A percentile compares a stretch with the other conserved stretches of the same genome.
phyloP scores from a whole-genome alignment of 371 early-diverging fungal genomes.

The Chytridium lagenaria region DNA sequence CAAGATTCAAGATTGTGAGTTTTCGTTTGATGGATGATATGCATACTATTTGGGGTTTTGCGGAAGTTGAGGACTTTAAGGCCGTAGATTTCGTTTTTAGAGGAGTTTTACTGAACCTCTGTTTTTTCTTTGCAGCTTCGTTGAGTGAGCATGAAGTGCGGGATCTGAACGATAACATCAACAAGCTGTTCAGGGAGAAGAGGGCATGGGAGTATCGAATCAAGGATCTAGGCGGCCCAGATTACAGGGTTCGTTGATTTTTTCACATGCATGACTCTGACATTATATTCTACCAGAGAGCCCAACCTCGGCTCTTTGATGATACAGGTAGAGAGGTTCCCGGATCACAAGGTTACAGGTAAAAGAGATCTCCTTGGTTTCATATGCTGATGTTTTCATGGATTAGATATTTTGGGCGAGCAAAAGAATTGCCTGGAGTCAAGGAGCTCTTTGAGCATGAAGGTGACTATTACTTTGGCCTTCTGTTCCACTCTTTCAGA shows the following conservation, averaged over 20 bases:
- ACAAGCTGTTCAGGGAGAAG: slow-evolving; percentile 90
- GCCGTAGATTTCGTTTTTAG: slow-evolving; percentile 20
- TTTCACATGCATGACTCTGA: background rate
- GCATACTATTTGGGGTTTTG: background rate
- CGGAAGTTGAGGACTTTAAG: too few species aligned
- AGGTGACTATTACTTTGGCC: slow-evolving; percentile 29
- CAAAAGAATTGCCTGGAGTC: slow-evolving; percentile 93
- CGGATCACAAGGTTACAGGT: slow-evolving; percentile 92
- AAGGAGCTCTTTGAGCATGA: slow-evolving; percentile 84
- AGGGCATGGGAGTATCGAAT: slow-evolving; percentile 92
- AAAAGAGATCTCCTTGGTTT: slow-evolving; percentile 28
- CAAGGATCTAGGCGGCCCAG: slow-evolving; percentile 91
- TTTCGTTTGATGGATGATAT: background rate
- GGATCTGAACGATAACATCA: slow-evolving; percentile 95
- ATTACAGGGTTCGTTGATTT: slow-evolving; percentile 82
- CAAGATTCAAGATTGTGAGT: slow-evolving; percentile 87
- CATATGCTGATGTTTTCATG: background rate
- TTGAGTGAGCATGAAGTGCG: slow-evolving; percentile 90
- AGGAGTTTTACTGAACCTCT: too few species aligned
- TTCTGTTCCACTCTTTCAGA: background rate
- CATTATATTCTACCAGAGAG: slow-evolving; percentile 54
- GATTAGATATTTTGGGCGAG: slow-evolving; percentile 92
- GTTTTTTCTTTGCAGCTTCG: slow-evolving; percentile 56
- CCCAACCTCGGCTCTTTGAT: slow-evolving; percentile 80
- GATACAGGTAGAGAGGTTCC: slow-evolving; percentile 89